Evolutionary conservation across 2,329 filamentous ascomycete species (phyloP).

Genomic region (Eutypella sp.): DNA sequence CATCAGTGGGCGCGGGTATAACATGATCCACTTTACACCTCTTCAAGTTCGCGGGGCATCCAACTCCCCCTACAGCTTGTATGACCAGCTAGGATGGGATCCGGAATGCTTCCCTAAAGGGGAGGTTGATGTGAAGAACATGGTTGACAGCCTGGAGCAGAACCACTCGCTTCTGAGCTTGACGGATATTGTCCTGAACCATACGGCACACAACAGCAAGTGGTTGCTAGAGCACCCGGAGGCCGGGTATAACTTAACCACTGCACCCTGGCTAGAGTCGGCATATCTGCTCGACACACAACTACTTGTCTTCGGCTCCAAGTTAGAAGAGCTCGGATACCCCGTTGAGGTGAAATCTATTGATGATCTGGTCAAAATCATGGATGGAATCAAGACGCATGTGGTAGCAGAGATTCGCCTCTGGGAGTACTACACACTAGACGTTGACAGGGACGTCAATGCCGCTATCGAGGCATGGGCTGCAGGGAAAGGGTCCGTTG

Average conservation of each 20-base stretch:
- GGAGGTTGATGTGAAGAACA: slow-evolving; percentile 70
- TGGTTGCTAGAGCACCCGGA: slow-evolving; percentile 96
- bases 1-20: slow-evolving; percentile 89
- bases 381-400: slow-evolving; percentile 76
- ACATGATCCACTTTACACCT: slow-evolving; percentile 98
- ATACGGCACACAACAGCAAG: slow-evolving; percentile 90
- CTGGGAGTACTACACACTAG: slow-evolving; percentile 90
- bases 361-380: slow-evolving; percentile 73
- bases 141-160: slow-evolving; percentile 77
- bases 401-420: slow-evolving; percentile 73
- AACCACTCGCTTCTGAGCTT: slow-evolving; percentile 81
- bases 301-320: slow-evolving; percentile 70
- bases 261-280: slow-evolving; percentile 72
- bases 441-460: slow-evolving; percentile 68
- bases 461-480: slow-evolving; percentile 69
- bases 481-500: slow-evolving; percentile 50
- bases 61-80: slow-evolving; percentile 96
- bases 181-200: slow-evolving; percentile 97
- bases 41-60: slow-evolving; percentile 83
- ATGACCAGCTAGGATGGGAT: slow-evolving; percentile 87
- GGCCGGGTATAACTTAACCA: slow-evolving; percentile 88
- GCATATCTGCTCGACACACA: slow-evolving; percentile 58
- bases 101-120: slow-evolving; percentile 75
- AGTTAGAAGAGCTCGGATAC: slow-evolving; percentile 65
- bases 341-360: slow-evolving; percentile 66